Percentiles rank a stretch among this genome's conserved stretches.
These are phyloP conservation scores for Didymella arachidicola DNA, from an alignment of 2,329 filamentous ascomycete species.

Conservation along the genomic window DNA sequence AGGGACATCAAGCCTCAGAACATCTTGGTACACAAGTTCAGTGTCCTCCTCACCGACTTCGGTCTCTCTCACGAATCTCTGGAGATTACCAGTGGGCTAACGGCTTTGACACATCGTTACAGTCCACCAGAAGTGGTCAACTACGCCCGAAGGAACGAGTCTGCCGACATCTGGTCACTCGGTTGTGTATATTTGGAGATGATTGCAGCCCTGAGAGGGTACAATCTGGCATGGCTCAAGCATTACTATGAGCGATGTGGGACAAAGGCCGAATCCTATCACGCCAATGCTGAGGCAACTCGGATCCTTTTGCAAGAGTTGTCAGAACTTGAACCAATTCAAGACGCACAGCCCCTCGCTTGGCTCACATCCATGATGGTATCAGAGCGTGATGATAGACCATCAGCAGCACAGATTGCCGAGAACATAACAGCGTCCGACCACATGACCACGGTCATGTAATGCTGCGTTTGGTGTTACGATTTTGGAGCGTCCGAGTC, in stretches of 20 bases:
- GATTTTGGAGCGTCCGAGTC: too few relatives aligned
- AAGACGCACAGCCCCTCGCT: not conserved
- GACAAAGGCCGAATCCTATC: constrained; percentile 2
- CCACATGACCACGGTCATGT: too few relatives aligned
- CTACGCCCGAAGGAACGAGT: too few relatives aligned
- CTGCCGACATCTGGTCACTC: constrained; percentile 29
- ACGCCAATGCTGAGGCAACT: constrained; percentile 12
- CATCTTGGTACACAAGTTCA: constrained; percentile 21
- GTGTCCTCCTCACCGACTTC: constrained; percentile 27
- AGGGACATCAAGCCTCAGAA: constrained; percentile 32
- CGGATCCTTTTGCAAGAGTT: not conserved
- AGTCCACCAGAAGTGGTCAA: constrained; percentile 26
- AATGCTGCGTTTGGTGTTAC: too few relatives aligned
- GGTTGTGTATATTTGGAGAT: constrained; percentile 33
- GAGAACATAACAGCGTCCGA: too few relatives aligned
- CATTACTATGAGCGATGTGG: not conserved
- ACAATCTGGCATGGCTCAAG: constrained; percentile 7
- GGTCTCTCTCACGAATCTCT: constrained; percentile 23
- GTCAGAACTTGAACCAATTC: too few relatives aligned
- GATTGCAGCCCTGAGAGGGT: constrained; percentile 17
- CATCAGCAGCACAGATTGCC: not conserved
- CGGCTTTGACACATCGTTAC: constrained; percentile 20
- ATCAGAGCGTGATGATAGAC: not conserved
- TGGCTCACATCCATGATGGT: constrained; percentile 5
- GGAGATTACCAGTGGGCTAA: constrained; percentile 22